Evolutionary conservation across 495 filamentous ascomycete genomes (phyloP).

Genomic region (Penicillium mononematosum): DNA sequence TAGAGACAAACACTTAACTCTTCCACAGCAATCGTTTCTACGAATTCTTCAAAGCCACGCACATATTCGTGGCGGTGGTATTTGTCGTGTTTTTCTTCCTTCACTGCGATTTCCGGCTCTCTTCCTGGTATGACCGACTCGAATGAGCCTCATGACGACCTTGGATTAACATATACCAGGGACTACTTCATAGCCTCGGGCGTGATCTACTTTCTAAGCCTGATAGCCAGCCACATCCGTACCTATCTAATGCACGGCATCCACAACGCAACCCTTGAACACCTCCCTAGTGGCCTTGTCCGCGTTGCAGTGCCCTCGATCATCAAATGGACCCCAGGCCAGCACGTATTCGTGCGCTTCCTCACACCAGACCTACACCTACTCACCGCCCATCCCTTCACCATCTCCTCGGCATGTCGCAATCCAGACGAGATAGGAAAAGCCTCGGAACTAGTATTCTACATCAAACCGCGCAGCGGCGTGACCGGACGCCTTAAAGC

Average conservation of each 20-base stretch:
- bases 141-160: not conserved
- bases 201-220: conserved; percentile 46
- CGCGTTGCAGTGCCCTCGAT: conserved; percentile 47
- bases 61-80: conserved; percentile 44
- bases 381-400: conserved; percentile 53
- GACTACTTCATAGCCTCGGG: conserved; percentile 61
- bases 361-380: conserved; percentile 39
- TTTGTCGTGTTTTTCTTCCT: conserved; percentile 53
- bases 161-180: conserved; percentile 28
- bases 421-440: conserved; percentile 19
- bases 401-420: conserved; percentile 44
- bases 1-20: not conserved
- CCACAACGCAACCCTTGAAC: conserved; percentile 43
- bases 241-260: conserved; percentile 48
- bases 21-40: conserved; percentile 45
- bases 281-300: conserved; percentile 42
- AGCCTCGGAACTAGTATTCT: conserved; percentile 41
- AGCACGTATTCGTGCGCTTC: conserved; percentile 54
- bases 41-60: conserved; percentile 54
- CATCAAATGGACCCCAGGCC: conserved; percentile 46
- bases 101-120: conserved; percentile 37
- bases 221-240: conserved; percentile 42
- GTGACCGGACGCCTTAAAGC: conserved; percentile 43
- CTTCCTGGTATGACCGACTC: conserved; percentile 46
- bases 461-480: conserved; percentile 42